These are phyloP conservation scores for Amanita polypyramis DNA, from an alignment of 768 basidiomycete genomes.

Conservation along the genomic window DNA sequence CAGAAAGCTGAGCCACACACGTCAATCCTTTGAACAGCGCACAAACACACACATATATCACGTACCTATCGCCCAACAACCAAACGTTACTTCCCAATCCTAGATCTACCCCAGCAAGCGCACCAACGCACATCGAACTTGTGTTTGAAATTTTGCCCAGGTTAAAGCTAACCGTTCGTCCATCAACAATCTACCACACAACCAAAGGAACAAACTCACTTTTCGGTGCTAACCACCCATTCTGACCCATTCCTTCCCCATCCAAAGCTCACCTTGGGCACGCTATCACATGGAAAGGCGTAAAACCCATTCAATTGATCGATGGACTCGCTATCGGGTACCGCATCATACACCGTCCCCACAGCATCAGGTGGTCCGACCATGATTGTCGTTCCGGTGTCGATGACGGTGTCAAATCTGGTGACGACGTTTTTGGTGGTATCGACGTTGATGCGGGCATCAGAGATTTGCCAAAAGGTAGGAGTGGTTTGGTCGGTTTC, in stretches of 20 bases:
- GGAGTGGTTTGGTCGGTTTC: not conserved
- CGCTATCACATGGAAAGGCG: not conserved
- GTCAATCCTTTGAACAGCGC: not conserved
- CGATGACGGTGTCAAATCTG: constrained; percentile 20
- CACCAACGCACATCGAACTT: not conserved
- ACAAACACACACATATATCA: not conserved
- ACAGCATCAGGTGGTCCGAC: constrained; percentile 22
- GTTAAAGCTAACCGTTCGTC: not conserved
- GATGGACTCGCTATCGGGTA: constrained; percentile 21
- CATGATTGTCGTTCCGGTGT: constrained; percentile 33
- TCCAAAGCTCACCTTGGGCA: not conserved
- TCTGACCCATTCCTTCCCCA: constrained; percentile 1
- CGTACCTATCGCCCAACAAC: constrained; percentile 4
- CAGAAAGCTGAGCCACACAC: not conserved
- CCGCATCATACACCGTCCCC: constrained; percentile 18
- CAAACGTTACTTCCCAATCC: not conserved
- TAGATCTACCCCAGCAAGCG: not conserved
- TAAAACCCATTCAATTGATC: constrained; percentile 14
- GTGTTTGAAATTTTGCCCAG: not conserved
- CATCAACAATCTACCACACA: not conserved
- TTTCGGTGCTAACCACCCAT: not conserved
- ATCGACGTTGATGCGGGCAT: constrained; percentile 20
- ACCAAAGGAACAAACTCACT: not conserved
- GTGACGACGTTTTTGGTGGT: constrained; percentile 11
- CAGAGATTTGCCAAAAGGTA: constrained; percentile 22